Evolutionary conservation across 495 filamentous ascomycete species (phyloP), one percentile per base, ranked within the genome.

Genomic region (Lasiosphaeriaceae sp.): DNA sequence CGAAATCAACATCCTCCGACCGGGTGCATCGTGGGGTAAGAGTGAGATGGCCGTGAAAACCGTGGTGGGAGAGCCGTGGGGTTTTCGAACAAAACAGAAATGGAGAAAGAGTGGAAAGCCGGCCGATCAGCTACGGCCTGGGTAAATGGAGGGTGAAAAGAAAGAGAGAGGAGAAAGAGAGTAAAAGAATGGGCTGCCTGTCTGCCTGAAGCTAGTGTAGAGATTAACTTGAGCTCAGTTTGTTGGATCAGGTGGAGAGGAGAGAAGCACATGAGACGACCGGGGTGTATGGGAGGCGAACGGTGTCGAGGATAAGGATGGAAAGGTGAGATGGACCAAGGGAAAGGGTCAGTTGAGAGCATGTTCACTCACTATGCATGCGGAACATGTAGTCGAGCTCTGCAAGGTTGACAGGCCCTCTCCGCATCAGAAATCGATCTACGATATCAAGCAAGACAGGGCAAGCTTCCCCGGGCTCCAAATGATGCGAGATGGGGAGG

Each of bases 1-100:
- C 26, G 54, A 52, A 52, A 57, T 52, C 50, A 60, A 56, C 61
- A 64, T 64, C 11, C 58, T 64, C 57, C 50, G 47, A 50, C 37
- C 54, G 21, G 37, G 50, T 37, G 53, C 61, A 60, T 60, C 51
- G 50, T 64, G 54, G 19, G 26, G 47, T 14, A 45, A 37, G 45
- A 50, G 35, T 7, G 34, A 14, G 44, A 22, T 35, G 37, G 31
- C 29, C 41, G 29, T 49, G 55, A 34, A 16, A 9, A 31, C 26
- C 39, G 39, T 17, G 26, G 31, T 19, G 45, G 41, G 26, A 58
- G 37, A 34, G 44, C 17, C 23, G 41, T 37, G n/a, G 20, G 55
- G n/a, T 20, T 52, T 19, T 39, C 20, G 39, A 26, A 31, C 26
- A 31, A 43, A 17, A 43, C 39, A 50, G 43, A 51, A 51, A 51